A percentile compares a stretch with the other conserved stretches of the same genome.
Conservation (phyloP, 306 rosid species). For the Cicer yamashitae region DNA sequence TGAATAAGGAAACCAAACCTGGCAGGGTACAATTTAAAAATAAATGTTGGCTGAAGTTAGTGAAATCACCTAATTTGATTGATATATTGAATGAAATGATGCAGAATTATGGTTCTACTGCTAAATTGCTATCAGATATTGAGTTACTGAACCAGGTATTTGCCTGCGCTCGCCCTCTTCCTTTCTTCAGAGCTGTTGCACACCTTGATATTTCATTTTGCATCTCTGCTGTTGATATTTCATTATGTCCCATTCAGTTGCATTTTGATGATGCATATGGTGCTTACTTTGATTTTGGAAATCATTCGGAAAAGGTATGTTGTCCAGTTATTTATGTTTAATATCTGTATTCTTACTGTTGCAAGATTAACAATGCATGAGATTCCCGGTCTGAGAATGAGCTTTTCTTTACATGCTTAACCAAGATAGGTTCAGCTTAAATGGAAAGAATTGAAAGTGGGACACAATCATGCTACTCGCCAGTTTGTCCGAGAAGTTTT, state of each 20-base stretch:
- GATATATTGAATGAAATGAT: constrained; percentile 45
- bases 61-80: constrained; percentile 23
- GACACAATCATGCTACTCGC: constrained; percentile 54
- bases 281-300: constrained; percentile 90
- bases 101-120: constrained; percentile 72
- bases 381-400: constrained; percentile 23
- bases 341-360: not conserved
- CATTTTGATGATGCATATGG: constrained; percentile 74
- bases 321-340: constrained; percentile 4
- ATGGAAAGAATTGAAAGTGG: constrained; percentile 67
- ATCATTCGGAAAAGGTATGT: constrained; percentile 91
- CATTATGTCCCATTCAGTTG: constrained; percentile 61
- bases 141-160: constrained; percentile 80
- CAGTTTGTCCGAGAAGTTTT: constrained; percentile 73
- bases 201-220: constrained; percentile 38
- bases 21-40: constrained; percentile 56
- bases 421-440: constrained; percentile 67
- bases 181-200: constrained; percentile 34
- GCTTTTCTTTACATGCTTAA: constrained; percentile 28
- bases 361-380: constrained; percentile 19
- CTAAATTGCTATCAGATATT: constrained; percentile 68
- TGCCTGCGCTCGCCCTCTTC: constrained; percentile 5
- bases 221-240: constrained; percentile 29
- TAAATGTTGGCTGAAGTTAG: not conserved
- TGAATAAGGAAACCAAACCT: constrained; percentile 57